Evolutionary conservation across 352 stramenopile species (phyloP), one percentile per base, ranked within the genome.

Genomic region (Salisapilia sapeloensis): DNA sequence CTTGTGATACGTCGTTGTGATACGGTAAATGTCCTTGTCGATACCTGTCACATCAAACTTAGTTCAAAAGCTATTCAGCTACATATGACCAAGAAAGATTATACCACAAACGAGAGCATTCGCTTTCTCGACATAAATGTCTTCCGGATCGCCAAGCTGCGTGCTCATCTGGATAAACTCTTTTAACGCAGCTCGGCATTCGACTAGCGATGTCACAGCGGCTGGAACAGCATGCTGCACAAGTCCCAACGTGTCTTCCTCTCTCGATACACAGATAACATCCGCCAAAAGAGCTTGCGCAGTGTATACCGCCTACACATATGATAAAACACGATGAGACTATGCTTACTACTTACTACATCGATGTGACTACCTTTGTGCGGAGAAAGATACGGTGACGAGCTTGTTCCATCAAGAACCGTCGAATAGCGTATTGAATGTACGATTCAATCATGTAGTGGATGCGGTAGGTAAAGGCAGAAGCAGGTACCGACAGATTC

Each of bases 21-120:
- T 77, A 47, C 58, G 60, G 62, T 80, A 76, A 49, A 82, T 77
- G 44, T 63, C 65, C 38, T 69, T 79, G 42, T 85, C 69, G 27
- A 85, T 59, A 36, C 65, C 69, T 81, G 27, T 32, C 21, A 11
- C 7, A 33, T 6, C 6, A 33, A 13, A 30, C 6, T 1, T 1
- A 24, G 13, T 29, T 20, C 25, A 30, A 4, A 19, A 14, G 3
- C 15, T 17, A 3, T 24, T 15, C 12, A 18, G 37, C 24, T 34
- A 78, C 66, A 64, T 66, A 57, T 59, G 10, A 63, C 65, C n/a
- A n/a, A n/a, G n/a, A n/a, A n/a, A n/a, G n/a, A n/a, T n/a, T n/a
- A n/a, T n/a, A n/a, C n/a, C n/a, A n/a, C n/a, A n/a, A n/a, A n/a
- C n/a, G 21, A 85, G 31, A 5, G 55, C 49, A 20, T 54, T 60